Evolutionary conservation across 2,329 filamentous ascomycete species (phyloP).

Genomic region (Aotearoamyces nothofagi): DNA sequence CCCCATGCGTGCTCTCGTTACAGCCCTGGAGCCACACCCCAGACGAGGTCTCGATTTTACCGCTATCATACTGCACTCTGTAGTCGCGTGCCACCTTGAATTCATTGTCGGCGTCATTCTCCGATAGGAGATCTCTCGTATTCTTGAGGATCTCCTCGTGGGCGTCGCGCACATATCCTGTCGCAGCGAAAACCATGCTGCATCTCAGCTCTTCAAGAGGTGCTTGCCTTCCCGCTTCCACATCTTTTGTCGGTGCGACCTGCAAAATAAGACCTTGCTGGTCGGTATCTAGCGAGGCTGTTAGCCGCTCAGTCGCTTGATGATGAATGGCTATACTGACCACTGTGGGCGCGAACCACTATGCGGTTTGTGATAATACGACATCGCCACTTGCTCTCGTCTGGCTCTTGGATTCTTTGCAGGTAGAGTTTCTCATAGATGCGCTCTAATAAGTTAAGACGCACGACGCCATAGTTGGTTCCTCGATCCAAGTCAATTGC

Average conservation of each 20-base stretch:
- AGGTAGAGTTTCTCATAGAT: constrained; percentile 82
- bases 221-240: too few relatives aligned
- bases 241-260: too few relatives aligned
- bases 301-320: too few relatives aligned
- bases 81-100: constrained; percentile 69
- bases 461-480: constrained; percentile 91
- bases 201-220: too few relatives aligned
- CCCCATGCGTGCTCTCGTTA: constrained; percentile 82
- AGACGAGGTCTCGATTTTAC: constrained; percentile 50
- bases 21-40: constrained; percentile 91
- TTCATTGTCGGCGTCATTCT: constrained; percentile 21
- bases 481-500: constrained; percentile 55
- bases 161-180: constrained; percentile 65
- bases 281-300: too few relatives aligned
- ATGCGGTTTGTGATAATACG: constrained; percentile 58
- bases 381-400: constrained; percentile 67
- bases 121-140: constrained; percentile 52
- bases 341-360: constrained; percentile 30
- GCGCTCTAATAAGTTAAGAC: constrained; percentile 76
- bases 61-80: constrained; percentile 53
- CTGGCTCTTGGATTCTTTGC: constrained; percentile 54
- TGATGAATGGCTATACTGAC: too few relatives aligned
- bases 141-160: constrained; percentile 64
- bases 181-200: constrained; percentile 77
- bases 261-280: too few relatives aligned